These are phyloP conservation scores for Irpex rosettiformis DNA, from an alignment of 1,284 basidiomycete genomes.

Conservation along the genomic window DNA sequence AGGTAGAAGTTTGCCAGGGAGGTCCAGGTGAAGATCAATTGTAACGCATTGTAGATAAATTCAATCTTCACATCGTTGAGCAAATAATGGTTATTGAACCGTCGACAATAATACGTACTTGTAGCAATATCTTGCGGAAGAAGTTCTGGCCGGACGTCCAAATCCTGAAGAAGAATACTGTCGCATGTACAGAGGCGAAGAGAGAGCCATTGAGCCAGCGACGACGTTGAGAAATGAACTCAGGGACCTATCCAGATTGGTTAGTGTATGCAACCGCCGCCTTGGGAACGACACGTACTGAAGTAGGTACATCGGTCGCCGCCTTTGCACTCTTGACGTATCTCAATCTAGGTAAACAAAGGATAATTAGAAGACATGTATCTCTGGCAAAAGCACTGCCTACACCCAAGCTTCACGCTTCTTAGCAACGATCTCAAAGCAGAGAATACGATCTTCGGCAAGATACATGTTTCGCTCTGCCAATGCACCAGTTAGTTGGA, in stretches of 20 bases:
- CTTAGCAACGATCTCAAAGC: slow-evolving; percentile 98
- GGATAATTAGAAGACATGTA: background rate
- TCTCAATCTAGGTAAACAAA: slow-evolving; percentile 53
- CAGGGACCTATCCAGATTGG: slow-evolving; percentile 49
- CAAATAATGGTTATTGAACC: background rate
- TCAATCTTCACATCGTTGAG: slow-evolving; percentile 55
- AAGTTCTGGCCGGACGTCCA: slow-evolving; percentile 90
- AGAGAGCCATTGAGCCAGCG: slow-evolving; percentile 89
- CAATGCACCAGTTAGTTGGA: slow-evolving; percentile 15
- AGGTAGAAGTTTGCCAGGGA: slow-evolving; percentile 81
- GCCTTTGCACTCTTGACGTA: slow-evolving; percentile 93
- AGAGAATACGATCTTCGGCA: slow-evolving; percentile 92
- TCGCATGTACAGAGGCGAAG: slow-evolving; percentile 85
- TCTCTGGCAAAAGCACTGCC: slow-evolving; percentile 28
- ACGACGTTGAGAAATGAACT: slow-evolving; percentile 89
- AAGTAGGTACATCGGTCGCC: slow-evolving; percentile 83
- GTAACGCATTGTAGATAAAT: slow-evolving; percentile 80
- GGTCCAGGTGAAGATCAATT: slow-evolving; percentile 83
- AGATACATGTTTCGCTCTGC: slow-evolving; percentile 87
- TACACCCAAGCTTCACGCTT: slow-evolving; percentile 79
- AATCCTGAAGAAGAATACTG: slow-evolving; percentile 80
- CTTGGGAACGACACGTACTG: slow-evolving; percentile 34
- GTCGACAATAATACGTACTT: slow-evolving; percentile 34
- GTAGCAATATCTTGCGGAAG: slow-evolving; percentile 80
- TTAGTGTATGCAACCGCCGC: slow-evolving; percentile 6